phyloP scores from a whole-genome alignment of 1,139 yeast species.

The Protomyces inouyei region DNA sequence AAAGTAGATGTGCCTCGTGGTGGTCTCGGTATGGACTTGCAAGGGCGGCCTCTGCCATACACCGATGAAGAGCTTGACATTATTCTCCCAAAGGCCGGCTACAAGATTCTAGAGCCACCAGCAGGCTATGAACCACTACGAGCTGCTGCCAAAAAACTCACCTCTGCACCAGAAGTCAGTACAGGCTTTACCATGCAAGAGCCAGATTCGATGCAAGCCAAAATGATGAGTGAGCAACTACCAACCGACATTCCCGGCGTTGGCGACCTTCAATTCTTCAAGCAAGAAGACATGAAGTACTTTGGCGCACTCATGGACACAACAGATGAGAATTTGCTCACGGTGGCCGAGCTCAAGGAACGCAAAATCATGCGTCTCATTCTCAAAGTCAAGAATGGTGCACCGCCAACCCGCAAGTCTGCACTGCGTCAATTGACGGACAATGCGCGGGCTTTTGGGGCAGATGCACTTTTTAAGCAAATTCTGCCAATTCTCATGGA shows the following conservation, averaged over 20 bases:
- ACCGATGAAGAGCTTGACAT: slow-evolving; percentile 50
- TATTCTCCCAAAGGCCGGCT: slow-evolving; percentile 54
- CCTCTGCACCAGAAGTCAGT: slow-evolving; percentile 43
- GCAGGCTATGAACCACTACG: slow-evolving; percentile 44
- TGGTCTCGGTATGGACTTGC: slow-evolving; percentile 37
- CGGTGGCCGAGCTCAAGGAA: slow-evolving; percentile 56
- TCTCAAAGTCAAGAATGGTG: slow-evolving; percentile 71
- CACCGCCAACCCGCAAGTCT: slow-evolving; percentile 60
- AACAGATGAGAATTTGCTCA: slow-evolving; percentile 41
- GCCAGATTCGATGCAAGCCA: slow-evolving; percentile 36
- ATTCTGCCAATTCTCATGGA: slow-evolving; percentile 72
- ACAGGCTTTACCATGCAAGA: slow-evolving; percentile 40
- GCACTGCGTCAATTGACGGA: slow-evolving; percentile 67
- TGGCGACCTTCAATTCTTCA: slow-evolving; percentile 59
- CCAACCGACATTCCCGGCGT: slow-evolving; percentile 62
- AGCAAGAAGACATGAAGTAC: slow-evolving; percentile 64
- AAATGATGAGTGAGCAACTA: slow-evolving; percentile 36
- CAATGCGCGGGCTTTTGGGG: slow-evolving; percentile 61
- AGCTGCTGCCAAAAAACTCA: slow-evolving; percentile 35
- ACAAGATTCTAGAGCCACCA: slow-evolving; percentile 49
- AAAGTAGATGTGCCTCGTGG: slow-evolving; percentile 40
- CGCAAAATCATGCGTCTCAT: slow-evolving; percentile 59
- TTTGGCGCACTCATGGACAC: slow-evolving; percentile 58
- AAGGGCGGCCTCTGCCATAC: slow-evolving; percentile 42
- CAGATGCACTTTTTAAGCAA: slow-evolving; percentile 61